Evolutionary conservation across 371 early-diverging fungal species (phyloP), one percentile per base, ranked within the genome.

Genomic region (Mortierella sp.): DNA sequence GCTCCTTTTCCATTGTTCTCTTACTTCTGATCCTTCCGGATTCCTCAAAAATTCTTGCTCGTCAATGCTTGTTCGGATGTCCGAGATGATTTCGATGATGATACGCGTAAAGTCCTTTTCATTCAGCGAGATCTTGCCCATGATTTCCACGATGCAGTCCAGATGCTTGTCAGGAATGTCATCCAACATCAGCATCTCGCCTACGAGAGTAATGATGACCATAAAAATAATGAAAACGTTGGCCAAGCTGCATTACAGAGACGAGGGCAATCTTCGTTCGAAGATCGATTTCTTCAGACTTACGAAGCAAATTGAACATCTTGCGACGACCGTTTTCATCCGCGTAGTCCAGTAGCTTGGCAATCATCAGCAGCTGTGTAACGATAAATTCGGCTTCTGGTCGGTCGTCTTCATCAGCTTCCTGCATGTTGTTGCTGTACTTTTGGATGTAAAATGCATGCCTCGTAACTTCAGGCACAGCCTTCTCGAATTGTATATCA

Each of bases 251-350:
- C n/a, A n/a, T n/a, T n/a, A n/a, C n/a, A n/a, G n/a, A n/a, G n/a
- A n/a, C n/a, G n/a, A n/a, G n/a, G n/a, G n/a, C n/a, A n/a, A n/a
- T n/a, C n/a, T n/a, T n/a, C n/a, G n/a, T n/a, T n/a, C n/a, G n/a
- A n/a, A n/a, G n/a, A n/a, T n/a, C 27, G 30, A 23, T 32, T 19
- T 6, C 50, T 34, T 31, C 15, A 26, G 24, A 69, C 84, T 73
- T 85, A 86, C 95, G 88, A 49, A 95, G 79, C 27, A 92, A 69
- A 39, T 85, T 86, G 78, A 91, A 88, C 87, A 96, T 89, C 62
- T 90, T 85, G 31, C 93, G 84, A 44, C 96, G 82, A 5, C 95
- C 95, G 43, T 91, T 86, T 84, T 96, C 96, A 70, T 96, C 96
- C 30, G 90, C 89, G 65, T 93, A 95, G 53, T 96, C 94, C 6